Percentiles rank a stretch among this genome's conserved stretches.
Evolutionary conservation across 768 basidiomycete species (phyloP).

Genomic region (Podaxis mareebaensis): DNA sequence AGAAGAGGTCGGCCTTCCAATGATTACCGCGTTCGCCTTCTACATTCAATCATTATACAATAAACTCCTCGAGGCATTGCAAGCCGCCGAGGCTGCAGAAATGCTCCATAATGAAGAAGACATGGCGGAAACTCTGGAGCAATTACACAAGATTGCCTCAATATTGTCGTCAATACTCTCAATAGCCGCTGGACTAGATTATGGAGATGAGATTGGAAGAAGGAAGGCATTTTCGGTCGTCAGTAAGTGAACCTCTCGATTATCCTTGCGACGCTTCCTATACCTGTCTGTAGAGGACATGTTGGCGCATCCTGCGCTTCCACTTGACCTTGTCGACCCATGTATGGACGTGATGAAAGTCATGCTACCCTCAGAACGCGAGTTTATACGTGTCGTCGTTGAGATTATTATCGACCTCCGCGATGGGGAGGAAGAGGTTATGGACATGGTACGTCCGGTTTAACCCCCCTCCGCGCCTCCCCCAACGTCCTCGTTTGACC

Average conservation of each 20-base stretch:
- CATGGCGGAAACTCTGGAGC: constrained; percentile 54
- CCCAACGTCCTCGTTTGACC: neutral
- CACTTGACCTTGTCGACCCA: constrained; percentile 72
- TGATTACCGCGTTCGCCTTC: constrained; percentile 91
- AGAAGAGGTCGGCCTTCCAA: constrained; percentile 72
- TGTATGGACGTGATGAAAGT: constrained; percentile 86
- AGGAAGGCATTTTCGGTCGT: constrained; percentile 89
- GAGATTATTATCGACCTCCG: constrained; percentile 39
- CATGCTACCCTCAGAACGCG: constrained; percentile 78
- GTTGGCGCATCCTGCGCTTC: constrained; percentile 81
- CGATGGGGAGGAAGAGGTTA: constrained; percentile 32
- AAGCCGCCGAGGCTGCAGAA: constrained; percentile 40
- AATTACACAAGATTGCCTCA: constrained; percentile 64
- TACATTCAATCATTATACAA: constrained; percentile 82
- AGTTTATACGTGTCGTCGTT: constrained; percentile 38
- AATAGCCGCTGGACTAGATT: constrained; percentile 83
- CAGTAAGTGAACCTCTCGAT: constrained; percentile 50
- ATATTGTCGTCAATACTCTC: constrained; percentile 80
- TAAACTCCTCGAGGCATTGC: constrained; percentile 39
- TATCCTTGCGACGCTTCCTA: neutral
- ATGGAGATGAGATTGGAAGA: constrained; percentile 92
- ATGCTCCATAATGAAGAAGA: constrained; percentile 43
- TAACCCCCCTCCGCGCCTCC: neutral
- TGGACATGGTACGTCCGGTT: constrained; percentile 7
- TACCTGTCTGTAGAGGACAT: constrained; percentile 63